Base-by-base conservation (phyloP, 148 eudicot genomes). In the Agrostemma githago region DNA sequence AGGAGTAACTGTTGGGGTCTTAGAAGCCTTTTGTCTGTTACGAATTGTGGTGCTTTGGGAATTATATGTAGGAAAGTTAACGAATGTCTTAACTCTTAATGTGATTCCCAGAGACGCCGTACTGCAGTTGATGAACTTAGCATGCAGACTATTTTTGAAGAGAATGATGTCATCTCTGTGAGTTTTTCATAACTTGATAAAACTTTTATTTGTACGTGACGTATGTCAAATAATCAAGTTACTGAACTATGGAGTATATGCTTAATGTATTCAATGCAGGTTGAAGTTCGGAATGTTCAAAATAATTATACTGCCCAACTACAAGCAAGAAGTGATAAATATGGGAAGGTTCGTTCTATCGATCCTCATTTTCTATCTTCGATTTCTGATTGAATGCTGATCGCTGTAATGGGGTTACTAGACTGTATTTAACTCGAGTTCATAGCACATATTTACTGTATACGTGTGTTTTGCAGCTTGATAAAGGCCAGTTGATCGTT, bases 261-360 rank as follows among this genome's bases (percentile, higher is more conserved):
- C 26, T 40, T 41, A 59, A 11, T 17, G 69, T 34, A 66, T 72
- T 20, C 67, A 10, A 5, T 61, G 17, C n/a, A n/a, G 98, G 96
- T 92, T 80, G 97, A 94, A 83, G 97, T 94, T 69, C 90, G 97
- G 72, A 90, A 88, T 79, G 75, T 88, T 79, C 97, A 91, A 85
- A 91, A 87, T 69, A 92, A 91, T 79, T 97, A 97, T 62, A 83
- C 94, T 68, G 77, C 89, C 72, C 97, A 91, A 81, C 85, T 94
- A 44, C 98, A 95, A 81, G 96, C 96, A 65, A 86, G 98, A 70
- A 95, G 98, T 80, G 96, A 95, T 74, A 95, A 92, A 80, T 95
- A 95, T 81, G 98, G 97, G 4, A 95, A 95, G 98, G 98, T 95
- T 4, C 63, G 82, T 26, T 64, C 14, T 65, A 39, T 6, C 40